These are phyloP conservation scores for Phytophthora fragariaefolia DNA, from an alignment of 352 stramenopile species.

Conservation along the genomic window DNA sequence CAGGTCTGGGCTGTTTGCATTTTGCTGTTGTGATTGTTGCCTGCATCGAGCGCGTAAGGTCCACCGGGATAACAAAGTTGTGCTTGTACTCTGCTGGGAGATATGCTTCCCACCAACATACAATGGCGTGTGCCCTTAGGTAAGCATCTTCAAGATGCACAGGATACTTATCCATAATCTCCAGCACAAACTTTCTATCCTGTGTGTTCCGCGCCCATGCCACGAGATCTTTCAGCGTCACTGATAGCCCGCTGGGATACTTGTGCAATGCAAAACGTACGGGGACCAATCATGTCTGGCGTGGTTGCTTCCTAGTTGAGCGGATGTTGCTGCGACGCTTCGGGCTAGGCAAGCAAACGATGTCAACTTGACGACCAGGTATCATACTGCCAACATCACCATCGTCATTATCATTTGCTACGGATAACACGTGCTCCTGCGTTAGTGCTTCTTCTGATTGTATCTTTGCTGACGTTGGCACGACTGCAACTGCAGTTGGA, in stretches of 20 bases:
- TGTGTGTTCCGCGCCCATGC: neutral
- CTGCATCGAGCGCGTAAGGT: constrained; percentile 3
- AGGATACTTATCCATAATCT: constrained; percentile 13
- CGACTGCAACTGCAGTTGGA: neutral
- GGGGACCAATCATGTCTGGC: constrained; percentile 1
- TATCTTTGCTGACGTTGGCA: neutral
- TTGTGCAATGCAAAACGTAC: constrained; percentile 8
- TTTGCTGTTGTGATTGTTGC: neutral
- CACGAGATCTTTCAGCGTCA: constrained; percentile 1
- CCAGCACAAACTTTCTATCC: constrained; percentile 6
- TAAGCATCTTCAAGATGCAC: constrained; percentile 11
- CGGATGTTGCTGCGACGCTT: too few relatives aligned
- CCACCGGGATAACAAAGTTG: constrained; percentile 9
- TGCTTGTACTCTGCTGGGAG: neutral
- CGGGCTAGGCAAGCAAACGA: too few relatives aligned
- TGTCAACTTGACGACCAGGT: too few relatives aligned
- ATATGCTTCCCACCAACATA: constrained; percentile 4
- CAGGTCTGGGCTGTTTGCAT: neutral
- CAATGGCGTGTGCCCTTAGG: neutral
- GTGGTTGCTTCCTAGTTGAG: neutral
- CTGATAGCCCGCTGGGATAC: constrained; percentile 3
- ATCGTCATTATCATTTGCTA: too few relatives aligned
- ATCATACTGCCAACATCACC: too few relatives aligned
- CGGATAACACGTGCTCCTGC: too few relatives aligned
- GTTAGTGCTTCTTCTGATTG: too few relatives aligned